Base-by-base conservation (phyloP, 2,329 filamentous ascomycete genomes). In the Paracorniculantispora psalliotae region DNA sequence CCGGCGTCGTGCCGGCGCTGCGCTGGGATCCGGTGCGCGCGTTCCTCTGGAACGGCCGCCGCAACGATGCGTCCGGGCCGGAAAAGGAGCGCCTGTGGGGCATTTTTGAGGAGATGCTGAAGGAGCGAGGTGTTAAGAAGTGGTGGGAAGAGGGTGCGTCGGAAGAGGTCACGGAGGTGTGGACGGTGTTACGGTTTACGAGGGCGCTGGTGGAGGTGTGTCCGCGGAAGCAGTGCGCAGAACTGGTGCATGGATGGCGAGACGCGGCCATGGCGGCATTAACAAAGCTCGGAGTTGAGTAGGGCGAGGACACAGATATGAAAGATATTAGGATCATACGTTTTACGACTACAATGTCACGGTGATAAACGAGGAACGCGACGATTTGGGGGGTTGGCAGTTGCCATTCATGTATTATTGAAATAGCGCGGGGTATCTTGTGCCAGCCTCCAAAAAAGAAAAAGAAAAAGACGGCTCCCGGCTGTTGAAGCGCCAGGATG, bases 21-120 rank as follows among this genome's bases (percentile, higher is more conserved):
- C 63, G 66, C 15, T 77, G 73, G 72, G 70, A 73, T 52, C 72
- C 73, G 1, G 63, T 63, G 4, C 60, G 64, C n/a, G 68, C 69
- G 8, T 75, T 76, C 49, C 62, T 73, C 2, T 74, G 71, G 70
- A 73, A 70, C 46, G 66, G 61, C 23, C 61, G 54, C 59, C 53
- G 39, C n/a, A 57, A 39, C 28, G 62, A 61, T 12, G 66, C 65
- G 4, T 60, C 64, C 8, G 58, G 61, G 19, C 59, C 50, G 9
- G 67, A 70, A 53, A 66, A 69, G 63, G 60, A 60, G 23, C 60
- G 63, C 2, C 41, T 71, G 52, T 52, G 61, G 33, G 48, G 43
- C 4, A 47, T 69, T 1, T 72, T 73, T 63, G 64, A 67, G 53
- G 51, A 62, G 25, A 37, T 61, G 7, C 67, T 65, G n/a, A 25